These are phyloP conservation scores for Chrysanthemum seticuspe DNA, from an alignment of 129 eudicot species.

Conservation along the genomic window DNA sequence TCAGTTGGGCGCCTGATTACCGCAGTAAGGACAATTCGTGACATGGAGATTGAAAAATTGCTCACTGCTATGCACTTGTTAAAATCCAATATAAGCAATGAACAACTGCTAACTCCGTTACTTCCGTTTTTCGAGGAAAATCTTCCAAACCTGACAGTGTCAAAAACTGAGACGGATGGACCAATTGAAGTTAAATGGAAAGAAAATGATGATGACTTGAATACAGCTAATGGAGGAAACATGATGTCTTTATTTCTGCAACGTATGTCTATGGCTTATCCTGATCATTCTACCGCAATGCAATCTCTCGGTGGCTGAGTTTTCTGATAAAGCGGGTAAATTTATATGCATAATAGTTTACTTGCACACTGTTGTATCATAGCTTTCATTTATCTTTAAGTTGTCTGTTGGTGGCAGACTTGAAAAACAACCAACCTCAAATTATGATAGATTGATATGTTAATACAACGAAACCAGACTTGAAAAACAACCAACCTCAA, in stretches of 20 bases:
- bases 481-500: not conserved
- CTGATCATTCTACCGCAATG: conserved; percentile 54
- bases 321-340: conserved; percentile 55
- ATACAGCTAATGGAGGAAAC: too few species aligned
- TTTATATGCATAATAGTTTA: not conserved
- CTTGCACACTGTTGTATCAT: not conserved
- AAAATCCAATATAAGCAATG: conserved; percentile 51
- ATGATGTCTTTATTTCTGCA: too few species aligned
- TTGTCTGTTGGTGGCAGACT: conserved; percentile 42
- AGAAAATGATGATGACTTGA: too few species aligned
- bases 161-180: too few species aligned
- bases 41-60: conserved; percentile 58
- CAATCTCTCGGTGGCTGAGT: conserved; percentile 64
- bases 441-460: too few species aligned
- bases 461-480: not conserved
- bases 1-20: conserved; percentile 68
- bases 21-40: conserved; percentile 66
- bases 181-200: too few species aligned
- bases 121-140: conserved; percentile 63
- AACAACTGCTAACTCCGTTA: conserved; percentile 55
- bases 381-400: conserved; percentile 8
- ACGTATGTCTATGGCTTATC: conserved; percentile 60
- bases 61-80: conserved; percentile 60
- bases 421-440: too few species aligned
- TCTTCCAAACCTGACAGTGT: too few species aligned